phyloP scores from a whole-genome alignment of 2,329 filamentous ascomycete species.

The Seiridium unicorne region DNA sequence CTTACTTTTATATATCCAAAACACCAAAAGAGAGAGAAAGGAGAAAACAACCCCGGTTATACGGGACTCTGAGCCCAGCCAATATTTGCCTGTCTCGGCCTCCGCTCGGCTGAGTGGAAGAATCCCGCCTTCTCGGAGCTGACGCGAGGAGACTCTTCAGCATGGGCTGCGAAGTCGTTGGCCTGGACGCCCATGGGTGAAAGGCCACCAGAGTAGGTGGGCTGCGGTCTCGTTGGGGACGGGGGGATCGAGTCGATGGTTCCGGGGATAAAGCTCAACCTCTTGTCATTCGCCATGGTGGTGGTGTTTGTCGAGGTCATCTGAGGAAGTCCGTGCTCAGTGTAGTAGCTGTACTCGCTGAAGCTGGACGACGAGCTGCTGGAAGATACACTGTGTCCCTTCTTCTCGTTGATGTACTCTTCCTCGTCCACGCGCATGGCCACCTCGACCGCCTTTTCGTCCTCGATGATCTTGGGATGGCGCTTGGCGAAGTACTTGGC shows the following conservation, averaged over 20 bases:
- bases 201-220: background rate
- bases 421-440: slow-evolving; percentile 16
- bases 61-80: background rate
- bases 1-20: background rate
- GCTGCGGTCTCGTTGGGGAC: background rate
- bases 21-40: background rate
- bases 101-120: background rate
- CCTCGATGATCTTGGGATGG: slow-evolving; percentile 46
- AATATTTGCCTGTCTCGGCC: background rate
- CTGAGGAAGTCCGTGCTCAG: background rate
- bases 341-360: background rate
- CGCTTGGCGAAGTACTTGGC: slow-evolving; percentile 43
- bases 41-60: background rate
- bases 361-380: background rate
- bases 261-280: slow-evolving; percentile 3
- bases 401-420: slow-evolving; percentile 3
- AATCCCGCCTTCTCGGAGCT: background rate
- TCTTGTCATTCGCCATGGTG: background rate
- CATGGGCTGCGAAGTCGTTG: background rate
- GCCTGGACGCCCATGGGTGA: background rate
- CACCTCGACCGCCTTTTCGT: slow-evolving; percentile 25
- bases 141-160: background rate
- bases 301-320: background rate
- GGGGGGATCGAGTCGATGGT: background rate
- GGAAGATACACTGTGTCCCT: background rate